Base-by-base conservation (phyloP, 805 yeast genomes). In the Scheffersomyces coipomensis region DNA sequence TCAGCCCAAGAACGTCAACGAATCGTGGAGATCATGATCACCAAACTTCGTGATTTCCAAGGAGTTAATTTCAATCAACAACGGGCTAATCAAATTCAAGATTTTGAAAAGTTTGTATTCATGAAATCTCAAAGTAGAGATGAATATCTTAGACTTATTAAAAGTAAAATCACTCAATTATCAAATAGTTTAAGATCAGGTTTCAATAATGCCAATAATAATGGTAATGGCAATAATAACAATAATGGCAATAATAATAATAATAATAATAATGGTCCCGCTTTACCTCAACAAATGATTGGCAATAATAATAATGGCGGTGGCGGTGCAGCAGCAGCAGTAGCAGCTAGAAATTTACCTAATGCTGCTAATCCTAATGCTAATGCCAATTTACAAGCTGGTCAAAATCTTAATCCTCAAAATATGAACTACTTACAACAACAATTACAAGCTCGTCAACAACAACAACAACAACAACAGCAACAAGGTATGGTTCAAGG, bases 21-120 rank as follows among this genome's bases (percentile, higher is more conserved):
- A 40, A 68, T 68, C 26, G 66, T 69, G 13, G 68, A 63, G 41
- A 56, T 68, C 25, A 56, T 69, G 15, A 51, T 66, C 33, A 55
- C 56, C 29, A 59, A 71, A 3, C 55, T 69, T 35, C 60, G 60
- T 43, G 73, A 67, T 18, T 56, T 68, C 37, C 72, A 60, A 43
- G 58, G 49, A 21, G 44, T 57, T 27, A 56, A 48, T 39, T 64
- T 55, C 39, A 66, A 65, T 41, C 59, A 60, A 16, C 64, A 60
- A 34, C 62, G 63, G 37, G 71, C 70, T 15, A 55, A 60, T 13
- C 45, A 53, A 23, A 58, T 80, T 3, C 83, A 79, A 49, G 87
- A 83, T 52, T 83, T 81, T 48, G 93, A 85, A 55, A 76, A 79
- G 42, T 78, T 72, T 48, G 76, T 88, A 18, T 84, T 73, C 55